Conservation (phyloP, 371 early-diverging fungal genomes). For the Polyrhizophydium stewartii region DNA sequence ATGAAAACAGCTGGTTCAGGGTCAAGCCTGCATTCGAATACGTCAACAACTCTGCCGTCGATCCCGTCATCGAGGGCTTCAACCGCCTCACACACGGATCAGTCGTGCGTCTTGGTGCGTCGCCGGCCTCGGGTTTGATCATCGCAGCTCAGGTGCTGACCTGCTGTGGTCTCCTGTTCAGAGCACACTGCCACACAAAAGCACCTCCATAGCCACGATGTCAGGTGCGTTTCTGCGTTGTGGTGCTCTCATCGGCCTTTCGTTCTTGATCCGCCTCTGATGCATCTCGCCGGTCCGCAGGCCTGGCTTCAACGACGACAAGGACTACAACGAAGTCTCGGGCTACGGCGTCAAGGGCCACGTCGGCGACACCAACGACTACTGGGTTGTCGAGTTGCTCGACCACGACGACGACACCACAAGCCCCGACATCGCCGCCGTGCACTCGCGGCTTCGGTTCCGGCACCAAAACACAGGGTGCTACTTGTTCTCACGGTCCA, state of each 20-base stretch:
- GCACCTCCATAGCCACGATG: constrained; percentile 86
- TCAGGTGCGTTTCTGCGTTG: constrained; percentile 49
- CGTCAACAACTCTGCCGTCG: constrained; percentile 27
- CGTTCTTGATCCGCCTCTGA: constrained; percentile 23
- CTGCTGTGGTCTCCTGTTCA: no score
- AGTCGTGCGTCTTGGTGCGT: constrained; percentile 57
- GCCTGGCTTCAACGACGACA: constrained; percentile 62
- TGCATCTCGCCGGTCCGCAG: constrained; percentile 44
- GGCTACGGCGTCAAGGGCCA: constrained; percentile 39
- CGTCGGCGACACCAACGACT: constrained; percentile 74
- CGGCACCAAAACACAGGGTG: constrained; percentile 42
- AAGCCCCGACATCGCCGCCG: constrained; percentile 33
- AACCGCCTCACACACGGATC: constrained; percentile 53
- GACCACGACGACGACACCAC: constrained; percentile 40
- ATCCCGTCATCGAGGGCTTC: constrained; percentile 13
- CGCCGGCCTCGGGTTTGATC: no score
- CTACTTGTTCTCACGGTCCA: constrained; percentile 67
- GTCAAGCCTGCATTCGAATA: constrained; percentile 57
- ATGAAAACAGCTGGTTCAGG: constrained; percentile 76
- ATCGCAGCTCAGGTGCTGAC: no score
- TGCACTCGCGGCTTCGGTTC: constrained; percentile 82
- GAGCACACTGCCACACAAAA: constrained; percentile 68
- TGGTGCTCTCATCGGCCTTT: constrained; percentile 53
- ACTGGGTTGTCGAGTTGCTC: constrained; percentile 85
- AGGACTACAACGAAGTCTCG: constrained; percentile 39